Evolutionary conservation across 2,329 filamentous ascomycete genomes (phyloP).

Genomic region (Aspergillus vadensis): DNA sequence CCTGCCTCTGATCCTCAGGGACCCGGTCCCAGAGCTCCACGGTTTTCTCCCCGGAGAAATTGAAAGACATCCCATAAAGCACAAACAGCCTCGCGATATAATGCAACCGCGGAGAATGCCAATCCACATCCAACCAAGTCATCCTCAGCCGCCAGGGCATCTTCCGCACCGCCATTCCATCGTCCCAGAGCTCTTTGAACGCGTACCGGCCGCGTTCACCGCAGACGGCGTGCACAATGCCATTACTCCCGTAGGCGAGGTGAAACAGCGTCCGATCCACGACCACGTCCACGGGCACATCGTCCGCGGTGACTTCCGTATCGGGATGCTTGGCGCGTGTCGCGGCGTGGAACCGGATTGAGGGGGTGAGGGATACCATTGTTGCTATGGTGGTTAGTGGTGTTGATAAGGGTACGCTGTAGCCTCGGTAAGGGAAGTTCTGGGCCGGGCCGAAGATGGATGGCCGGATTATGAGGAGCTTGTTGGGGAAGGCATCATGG

Average conservation of each 20-base stretch:
- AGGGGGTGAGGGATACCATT: neutral
- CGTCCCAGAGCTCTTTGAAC: neutral
- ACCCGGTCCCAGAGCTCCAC: neutral
- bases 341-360: neutral
- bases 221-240: conserved; percentile 6
- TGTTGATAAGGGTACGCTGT: conserved; percentile 10
- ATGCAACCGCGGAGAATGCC: conserved; percentile 7
- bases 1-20: neutral
- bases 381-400: conserved; percentile 9
- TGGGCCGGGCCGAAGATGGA: conserved; percentile 17
- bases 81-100: conserved; percentile 2
- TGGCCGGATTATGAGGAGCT: conserved; percentile 19
- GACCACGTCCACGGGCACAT: conserved; percentile 9
- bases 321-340: neutral
- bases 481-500: neutral
- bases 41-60: conserved; percentile 9
- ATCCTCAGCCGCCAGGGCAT: neutral
- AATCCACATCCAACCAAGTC: conserved; percentile 1
- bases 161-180: neutral
- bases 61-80: conserved; percentile 5
- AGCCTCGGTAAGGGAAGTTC: conserved; percentile 10
- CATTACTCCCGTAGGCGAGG: neutral
- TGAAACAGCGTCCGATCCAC: conserved; percentile 7
- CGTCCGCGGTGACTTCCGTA: neutral
- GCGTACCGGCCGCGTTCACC: neutral